Percentiles rank a stretch among this genome's conserved stretches.
Conservation (phyloP, 225 moss, liverwort and hornwort species). For the Pseudoscleropodium purum region DNA sequence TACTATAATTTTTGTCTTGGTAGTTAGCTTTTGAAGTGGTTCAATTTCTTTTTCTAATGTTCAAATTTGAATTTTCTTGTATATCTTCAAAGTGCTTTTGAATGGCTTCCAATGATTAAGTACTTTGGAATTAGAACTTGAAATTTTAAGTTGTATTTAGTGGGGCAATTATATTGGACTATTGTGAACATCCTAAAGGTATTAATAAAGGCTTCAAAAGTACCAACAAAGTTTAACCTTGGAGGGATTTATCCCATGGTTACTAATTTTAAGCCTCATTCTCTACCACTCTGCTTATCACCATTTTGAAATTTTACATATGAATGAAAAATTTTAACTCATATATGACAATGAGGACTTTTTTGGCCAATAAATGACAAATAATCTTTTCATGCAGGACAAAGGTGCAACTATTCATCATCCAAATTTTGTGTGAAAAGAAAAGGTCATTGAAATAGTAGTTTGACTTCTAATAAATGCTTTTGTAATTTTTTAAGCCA, state of each 20-base stretch:
- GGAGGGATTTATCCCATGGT: rapidly evolving
- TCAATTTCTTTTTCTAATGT: neutral
- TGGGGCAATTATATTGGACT: rapidly evolving
- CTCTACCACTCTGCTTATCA: too few species aligned
- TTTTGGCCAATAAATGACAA: too few species aligned
- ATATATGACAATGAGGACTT: too few species aligned
- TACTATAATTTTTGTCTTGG: neutral
- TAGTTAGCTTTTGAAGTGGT: neutral
- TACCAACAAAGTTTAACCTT: neutral
- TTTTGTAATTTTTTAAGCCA: too few species aligned
- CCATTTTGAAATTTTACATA: too few species aligned
- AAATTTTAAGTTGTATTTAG: neutral
- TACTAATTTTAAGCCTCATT: too few species aligned
- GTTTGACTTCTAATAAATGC: too few species aligned
- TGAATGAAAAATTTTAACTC: too few species aligned
- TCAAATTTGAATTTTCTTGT: neutral
- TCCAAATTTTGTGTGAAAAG: too few species aligned
- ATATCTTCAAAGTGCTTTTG: neutral
- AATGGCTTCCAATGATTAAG: neutral
- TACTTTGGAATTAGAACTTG: neutral
- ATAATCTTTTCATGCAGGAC: too few species aligned
- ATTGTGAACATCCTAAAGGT: neutral
- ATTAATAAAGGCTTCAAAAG: neutral
- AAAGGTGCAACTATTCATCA: too few species aligned
- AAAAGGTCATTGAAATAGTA: too few species aligned